These are phyloP conservation scores for Musa balbisiana DNA, from an alignment of 202 grass and related monocot species.

Conservation along the genomic window DNA sequence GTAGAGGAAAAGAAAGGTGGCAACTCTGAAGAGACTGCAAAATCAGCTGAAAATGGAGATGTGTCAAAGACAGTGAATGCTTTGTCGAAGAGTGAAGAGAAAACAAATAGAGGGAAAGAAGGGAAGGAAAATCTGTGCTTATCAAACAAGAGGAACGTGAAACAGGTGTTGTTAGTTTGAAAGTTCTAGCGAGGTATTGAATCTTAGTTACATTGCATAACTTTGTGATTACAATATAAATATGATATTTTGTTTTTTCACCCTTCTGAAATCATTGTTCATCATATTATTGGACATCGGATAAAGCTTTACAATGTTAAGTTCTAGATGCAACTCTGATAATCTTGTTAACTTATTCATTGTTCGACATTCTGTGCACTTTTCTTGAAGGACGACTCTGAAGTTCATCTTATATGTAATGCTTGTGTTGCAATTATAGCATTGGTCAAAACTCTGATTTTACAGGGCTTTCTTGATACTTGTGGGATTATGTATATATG, in stretches of 20 bases:
- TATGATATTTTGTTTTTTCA: not conserved
- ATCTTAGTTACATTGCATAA: conserved; percentile 3
- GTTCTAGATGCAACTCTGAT: not conserved
- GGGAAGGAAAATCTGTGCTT: conserved; percentile 81
- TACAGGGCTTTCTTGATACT: too few species aligned
- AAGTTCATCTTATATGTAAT: too few species aligned
- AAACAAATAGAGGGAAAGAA: conserved; percentile 53
- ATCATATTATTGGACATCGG: not conserved
- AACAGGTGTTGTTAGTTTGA: conserved; percentile 84
- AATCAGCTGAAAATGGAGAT: conserved; percentile 49
- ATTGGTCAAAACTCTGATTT: too few species aligned
- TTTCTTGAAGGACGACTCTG: too few species aligned
- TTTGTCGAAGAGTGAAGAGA: conserved; percentile 37
- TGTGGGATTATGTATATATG: too few species aligned
- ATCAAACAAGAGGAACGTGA: conserved; percentile 98
- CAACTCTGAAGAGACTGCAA: conserved; percentile 30
- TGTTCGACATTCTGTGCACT: not conserved
- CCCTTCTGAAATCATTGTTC: not conserved
- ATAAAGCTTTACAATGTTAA: not conserved
- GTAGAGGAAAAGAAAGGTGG: conserved; percentile 61
- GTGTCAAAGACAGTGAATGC: conserved; percentile 26
- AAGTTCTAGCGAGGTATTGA: conserved; percentile 85
- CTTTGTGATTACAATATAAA: not conserved
- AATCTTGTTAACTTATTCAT: not conserved
- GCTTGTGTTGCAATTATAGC: too few species aligned